Evolutionary conservation across 441 rosid genomes (phyloP).

Genomic region (Pelargonium hybrid): DNA sequence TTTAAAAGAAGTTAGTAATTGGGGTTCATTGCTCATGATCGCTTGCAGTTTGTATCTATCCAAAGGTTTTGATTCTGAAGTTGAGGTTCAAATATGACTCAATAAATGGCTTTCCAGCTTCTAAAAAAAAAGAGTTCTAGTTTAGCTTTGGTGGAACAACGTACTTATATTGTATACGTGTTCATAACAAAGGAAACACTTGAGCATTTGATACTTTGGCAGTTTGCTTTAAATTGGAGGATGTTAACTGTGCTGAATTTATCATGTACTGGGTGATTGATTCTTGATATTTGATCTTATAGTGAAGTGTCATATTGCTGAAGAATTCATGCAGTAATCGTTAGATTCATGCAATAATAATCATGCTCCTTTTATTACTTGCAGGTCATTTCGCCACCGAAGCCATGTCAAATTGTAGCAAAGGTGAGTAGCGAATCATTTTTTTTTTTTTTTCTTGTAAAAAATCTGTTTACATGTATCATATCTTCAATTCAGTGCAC

Average conservation of each 20-base stretch:
- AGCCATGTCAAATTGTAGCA: conserved; percentile 48
- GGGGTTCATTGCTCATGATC: too few species aligned
- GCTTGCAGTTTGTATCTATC: too few species aligned
- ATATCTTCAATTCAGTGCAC: background rate
- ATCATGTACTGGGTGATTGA: background rate
- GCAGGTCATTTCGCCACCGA: conserved; percentile 53
- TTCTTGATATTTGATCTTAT: background rate
- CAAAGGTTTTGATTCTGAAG: too few species aligned
- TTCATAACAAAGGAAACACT: background rate
- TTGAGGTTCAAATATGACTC: too few species aligned
- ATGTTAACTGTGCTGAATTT: background rate
- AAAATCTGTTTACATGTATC: background rate
- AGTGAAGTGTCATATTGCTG: background rate
- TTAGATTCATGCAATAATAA: background rate
- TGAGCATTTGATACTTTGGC: background rate
- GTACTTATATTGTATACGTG: background rate
- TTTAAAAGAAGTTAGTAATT: too few species aligned
- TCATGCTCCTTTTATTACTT: conserved; percentile 17
- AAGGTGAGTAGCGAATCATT: conserved; percentile 35
- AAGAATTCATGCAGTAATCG: background rate
- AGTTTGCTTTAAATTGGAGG: background rate
- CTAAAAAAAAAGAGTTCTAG: too few species aligned
- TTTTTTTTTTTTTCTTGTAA: background rate
- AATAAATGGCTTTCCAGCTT: too few species aligned
- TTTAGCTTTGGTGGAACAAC: too few species aligned